A percentile compares a stretch with the other conserved stretches of the same genome.
Conservation (phyloP, 177 flowering plant species). For the Vitis hybrid region DNA sequence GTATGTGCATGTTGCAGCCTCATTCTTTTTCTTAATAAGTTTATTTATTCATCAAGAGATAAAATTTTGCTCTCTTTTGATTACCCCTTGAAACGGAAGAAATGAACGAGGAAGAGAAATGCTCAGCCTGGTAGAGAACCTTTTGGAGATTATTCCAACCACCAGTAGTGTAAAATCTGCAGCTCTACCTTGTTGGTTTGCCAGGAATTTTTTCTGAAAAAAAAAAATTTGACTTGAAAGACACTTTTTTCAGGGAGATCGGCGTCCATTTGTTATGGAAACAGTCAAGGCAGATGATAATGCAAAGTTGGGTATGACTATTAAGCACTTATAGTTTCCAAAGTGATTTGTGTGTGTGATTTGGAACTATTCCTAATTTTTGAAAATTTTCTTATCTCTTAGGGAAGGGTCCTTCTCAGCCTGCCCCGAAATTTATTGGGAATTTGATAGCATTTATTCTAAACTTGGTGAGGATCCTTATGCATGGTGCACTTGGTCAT, state of each 20-base stretch:
- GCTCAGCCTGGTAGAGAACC: conserved; percentile 72
- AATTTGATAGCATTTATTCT: conserved; percentile 79
- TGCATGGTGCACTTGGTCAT: neutral
- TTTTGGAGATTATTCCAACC: conserved; percentile 83
- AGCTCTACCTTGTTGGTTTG: neutral
- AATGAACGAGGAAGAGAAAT: conserved; percentile 96
- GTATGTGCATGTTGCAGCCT: neutral
- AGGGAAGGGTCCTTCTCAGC: conserved; percentile 86
- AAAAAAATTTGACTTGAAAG: neutral
- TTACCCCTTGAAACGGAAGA: conserved; percentile 39
- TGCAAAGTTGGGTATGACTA: conserved; percentile 77
- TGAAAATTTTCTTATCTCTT: neutral
- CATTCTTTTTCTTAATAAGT: neutral
- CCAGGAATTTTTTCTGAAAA: neutral
- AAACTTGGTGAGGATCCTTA: conserved; percentile 59
- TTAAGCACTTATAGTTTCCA: too few relatives aligned
- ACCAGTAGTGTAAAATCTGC: conserved; percentile 54
- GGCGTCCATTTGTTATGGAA: conserved; percentile 83
- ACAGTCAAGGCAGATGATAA: conserved; percentile 94
- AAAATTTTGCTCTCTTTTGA: neutral
- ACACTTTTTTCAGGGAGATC: conserved; percentile 60
- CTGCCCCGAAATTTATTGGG: conserved; percentile 89
- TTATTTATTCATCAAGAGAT: neutral
- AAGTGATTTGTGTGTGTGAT: too few relatives aligned
- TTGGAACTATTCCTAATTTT: neutral